These are phyloP conservation scores for Leishmania major DNA, from an alignment of 208 protist species.

Conservation along the genomic window DNA sequence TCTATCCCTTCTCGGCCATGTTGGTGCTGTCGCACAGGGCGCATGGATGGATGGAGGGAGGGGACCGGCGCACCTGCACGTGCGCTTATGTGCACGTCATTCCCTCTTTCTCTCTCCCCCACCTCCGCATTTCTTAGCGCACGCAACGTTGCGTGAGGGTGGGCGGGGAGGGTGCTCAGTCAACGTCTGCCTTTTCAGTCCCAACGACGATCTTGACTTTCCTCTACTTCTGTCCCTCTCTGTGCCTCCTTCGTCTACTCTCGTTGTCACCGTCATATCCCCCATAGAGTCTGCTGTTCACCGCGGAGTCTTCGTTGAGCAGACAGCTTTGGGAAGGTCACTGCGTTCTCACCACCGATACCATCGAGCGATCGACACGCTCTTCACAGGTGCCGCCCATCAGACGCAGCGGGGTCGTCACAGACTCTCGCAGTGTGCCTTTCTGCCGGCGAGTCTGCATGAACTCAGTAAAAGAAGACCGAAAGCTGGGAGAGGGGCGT, in stretches of 20 bases:
- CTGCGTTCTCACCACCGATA: background rate
- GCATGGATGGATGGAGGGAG: background rate
- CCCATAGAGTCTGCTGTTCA: background rate
- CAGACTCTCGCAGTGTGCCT: background rate
- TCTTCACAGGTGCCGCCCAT: background rate
- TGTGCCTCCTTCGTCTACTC: background rate
- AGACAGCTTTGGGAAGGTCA: background rate
- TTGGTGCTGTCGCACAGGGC: background rate
- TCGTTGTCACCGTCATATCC: background rate
- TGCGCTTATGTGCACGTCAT: background rate
- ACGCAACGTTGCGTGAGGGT: background rate
- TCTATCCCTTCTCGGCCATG: background rate
- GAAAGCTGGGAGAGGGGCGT: too few species aligned
- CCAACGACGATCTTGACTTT: too few species aligned
- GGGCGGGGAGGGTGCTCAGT: background rate
- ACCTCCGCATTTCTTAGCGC: too few species aligned
- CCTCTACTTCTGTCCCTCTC: background rate
- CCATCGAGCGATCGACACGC: background rate
- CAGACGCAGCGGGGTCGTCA: background rate
- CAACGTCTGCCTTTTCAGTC: background rate
- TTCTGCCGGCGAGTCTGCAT: background rate
- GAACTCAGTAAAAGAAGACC: background rate
- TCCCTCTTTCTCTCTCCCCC: background rate
- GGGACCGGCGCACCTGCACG: too few species aligned
- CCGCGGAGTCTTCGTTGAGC: background rate